Evolutionary conservation across 768 basidiomycete genomes (phyloP).

Genomic region (Tricholomella constricta): DNA sequence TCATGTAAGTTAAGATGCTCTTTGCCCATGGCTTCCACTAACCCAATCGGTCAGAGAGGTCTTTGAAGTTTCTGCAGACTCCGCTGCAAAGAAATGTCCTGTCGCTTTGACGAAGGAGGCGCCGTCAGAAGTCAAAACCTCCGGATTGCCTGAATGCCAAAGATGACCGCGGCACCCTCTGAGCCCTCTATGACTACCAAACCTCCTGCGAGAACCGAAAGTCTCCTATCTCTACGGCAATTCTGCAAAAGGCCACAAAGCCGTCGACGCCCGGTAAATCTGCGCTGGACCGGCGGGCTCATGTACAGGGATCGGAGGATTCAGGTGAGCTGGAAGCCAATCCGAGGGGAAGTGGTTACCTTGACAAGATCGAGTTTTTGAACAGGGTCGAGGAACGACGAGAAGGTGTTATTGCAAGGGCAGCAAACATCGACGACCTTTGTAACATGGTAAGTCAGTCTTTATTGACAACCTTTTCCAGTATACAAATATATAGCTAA

Average conservation of each 20-base stretch:
- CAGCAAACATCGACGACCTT: constrained; percentile 52
- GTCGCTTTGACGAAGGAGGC: constrained; percentile 13
- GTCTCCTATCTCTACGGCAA: constrained; percentile 51
- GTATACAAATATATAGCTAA: not conserved
- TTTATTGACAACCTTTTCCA: not conserved
- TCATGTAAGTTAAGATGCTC: constrained; percentile 49
- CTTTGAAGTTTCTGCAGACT: constrained; percentile 70
- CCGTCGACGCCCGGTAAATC: constrained; percentile 85
- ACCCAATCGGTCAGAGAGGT: constrained; percentile 56
- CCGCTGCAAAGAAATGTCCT: constrained; percentile 75
- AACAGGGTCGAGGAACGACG: constrained; percentile 72
- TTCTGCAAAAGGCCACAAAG: constrained; percentile 64
- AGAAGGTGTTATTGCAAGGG: constrained; percentile 57
- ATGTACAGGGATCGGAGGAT: constrained; percentile 47
- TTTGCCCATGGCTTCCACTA: constrained; percentile 1
- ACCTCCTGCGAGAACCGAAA: constrained; percentile 52
- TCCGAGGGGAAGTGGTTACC: constrained; percentile 72
- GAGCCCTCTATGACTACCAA: constrained; percentile 22
- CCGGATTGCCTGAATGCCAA: constrained; percentile 4
- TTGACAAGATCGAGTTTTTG: constrained; percentile 86
- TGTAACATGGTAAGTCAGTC: not conserved
- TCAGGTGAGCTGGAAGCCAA: constrained; percentile 70
- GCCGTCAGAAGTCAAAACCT: constrained; percentile 5
- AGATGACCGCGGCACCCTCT: not conserved
- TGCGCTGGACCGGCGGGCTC: constrained; percentile 81